Conservation (phyloP, 768 basidiomycete species). For the Lactarius indigo region DNA sequence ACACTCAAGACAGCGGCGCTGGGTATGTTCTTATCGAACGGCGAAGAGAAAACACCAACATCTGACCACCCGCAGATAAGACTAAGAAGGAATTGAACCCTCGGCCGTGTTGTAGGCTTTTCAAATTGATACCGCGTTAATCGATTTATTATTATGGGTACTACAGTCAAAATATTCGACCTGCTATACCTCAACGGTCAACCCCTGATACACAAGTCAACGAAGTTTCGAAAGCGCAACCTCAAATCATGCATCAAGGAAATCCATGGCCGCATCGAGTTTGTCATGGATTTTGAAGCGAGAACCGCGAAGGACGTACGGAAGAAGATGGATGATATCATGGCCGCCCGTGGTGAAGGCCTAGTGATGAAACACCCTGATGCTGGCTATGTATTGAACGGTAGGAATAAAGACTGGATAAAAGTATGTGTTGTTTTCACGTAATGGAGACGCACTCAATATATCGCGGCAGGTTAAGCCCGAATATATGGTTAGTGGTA, state of each 20-base stretch:
- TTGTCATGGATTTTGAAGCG: slow-evolving; percentile 66
- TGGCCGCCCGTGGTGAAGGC: slow-evolving; percentile 87
- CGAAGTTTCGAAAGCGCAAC: slow-evolving; percentile 76
- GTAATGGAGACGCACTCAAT: neutral
- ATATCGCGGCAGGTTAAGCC: slow-evolving; percentile 59
- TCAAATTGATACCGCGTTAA: neutral
- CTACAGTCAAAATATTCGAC: slow-evolving; percentile 94
- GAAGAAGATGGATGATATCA: slow-evolving; percentile 72
- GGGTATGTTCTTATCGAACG: slow-evolving; percentile 41
- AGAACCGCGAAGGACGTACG: slow-evolving; percentile 80
- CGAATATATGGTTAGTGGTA: slow-evolving; percentile 71
- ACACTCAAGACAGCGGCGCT: slow-evolving; percentile 89
- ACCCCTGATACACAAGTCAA: slow-evolving; percentile 67
- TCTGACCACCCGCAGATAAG: slow-evolving; percentile 48
- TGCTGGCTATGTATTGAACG: slow-evolving; percentile 80
- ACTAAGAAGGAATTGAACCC: slow-evolving; percentile 68
- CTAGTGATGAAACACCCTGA: slow-evolving; percentile 85
- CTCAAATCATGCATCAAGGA: slow-evolving; percentile 63
- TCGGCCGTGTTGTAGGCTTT: slow-evolving; percentile 81
- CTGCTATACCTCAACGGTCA: slow-evolving; percentile 84
- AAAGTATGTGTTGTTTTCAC: slow-evolving; percentile 50
- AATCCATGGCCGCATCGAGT: slow-evolving; percentile 78
- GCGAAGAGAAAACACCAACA: neutral
- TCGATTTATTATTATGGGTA: neutral
- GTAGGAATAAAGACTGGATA: slow-evolving; percentile 88